A percentile compares a stretch with the other conserved stretches of the same genome.
Conservation (phyloP, 768 basidiomycete genomes). For the Auriscalpium vulgare region DNA sequence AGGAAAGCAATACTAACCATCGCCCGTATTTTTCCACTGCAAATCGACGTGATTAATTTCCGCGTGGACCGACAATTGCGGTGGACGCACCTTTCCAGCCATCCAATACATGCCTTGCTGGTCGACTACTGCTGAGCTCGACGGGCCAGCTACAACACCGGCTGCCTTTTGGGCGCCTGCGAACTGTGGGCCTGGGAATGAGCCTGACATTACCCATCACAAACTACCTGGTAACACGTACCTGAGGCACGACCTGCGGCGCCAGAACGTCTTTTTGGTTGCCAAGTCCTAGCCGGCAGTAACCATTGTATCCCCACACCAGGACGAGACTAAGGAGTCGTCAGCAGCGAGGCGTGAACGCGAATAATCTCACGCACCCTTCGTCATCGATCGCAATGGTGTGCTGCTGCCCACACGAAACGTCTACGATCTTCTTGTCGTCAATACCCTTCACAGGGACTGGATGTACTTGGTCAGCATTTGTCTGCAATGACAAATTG, state of each 20-base stretch:
- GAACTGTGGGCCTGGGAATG: slow-evolving; percentile 40
- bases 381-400: slow-evolving; percentile 70
- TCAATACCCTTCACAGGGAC: slow-evolving; percentile 72
- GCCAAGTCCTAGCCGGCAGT: slow-evolving; percentile 84
- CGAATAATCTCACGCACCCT: slow-evolving; percentile 40
- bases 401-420: slow-evolving; percentile 86
- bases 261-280: slow-evolving; percentile 75
- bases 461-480: slow-evolving; percentile 22
- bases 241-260: slow-evolving; percentile 80
- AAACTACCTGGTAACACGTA: slow-evolving; percentile 19
- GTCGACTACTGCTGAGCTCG: slow-evolving; percentile 80
- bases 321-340: slow-evolving; percentile 52
- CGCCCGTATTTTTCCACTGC: slow-evolving; percentile 93
- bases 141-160: slow-evolving; percentile 68
- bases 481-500: background rate
- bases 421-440: slow-evolving; percentile 70
- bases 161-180: slow-evolving; percentile 55
- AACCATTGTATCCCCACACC: slow-evolving; percentile 87
- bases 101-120: slow-evolving; percentile 82
- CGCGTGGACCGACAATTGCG: background rate
- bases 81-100: slow-evolving; percentile 58
- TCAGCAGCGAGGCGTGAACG: background rate
- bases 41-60: slow-evolving; percentile 2
- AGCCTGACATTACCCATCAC: background rate
- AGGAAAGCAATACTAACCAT: slow-evolving; percentile 41